phyloP scores from a whole-genome alignment of 768 basidiomycete genomes.

The Antrodiella citrinella region DNA sequence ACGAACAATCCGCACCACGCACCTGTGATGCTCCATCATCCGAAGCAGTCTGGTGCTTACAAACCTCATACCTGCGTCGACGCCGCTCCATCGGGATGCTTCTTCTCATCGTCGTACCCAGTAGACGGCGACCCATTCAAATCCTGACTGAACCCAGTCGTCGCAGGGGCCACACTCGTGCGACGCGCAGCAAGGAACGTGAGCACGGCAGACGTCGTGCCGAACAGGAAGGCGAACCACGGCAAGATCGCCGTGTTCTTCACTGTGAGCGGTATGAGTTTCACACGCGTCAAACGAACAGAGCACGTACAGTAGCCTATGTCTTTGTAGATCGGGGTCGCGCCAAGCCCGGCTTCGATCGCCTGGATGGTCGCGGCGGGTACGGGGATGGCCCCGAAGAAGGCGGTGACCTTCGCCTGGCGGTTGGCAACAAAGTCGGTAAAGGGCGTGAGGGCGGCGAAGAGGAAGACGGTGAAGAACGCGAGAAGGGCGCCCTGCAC shows the following conservation, averaged over 20 bases:
- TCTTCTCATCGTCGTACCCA: not conserved
- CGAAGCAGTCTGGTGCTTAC: no score
- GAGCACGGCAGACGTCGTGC: slow-evolving; percentile 27
- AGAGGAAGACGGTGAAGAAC: slow-evolving; percentile 38
- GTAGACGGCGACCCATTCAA: not conserved
- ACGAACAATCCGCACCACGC: no score
- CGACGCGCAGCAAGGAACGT: slow-evolving; percentile 24
- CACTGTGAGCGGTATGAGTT: no score
- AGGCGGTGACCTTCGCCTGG: slow-evolving; percentile 36
- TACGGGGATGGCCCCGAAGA: slow-evolving; percentile 29
- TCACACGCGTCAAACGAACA: not conserved
- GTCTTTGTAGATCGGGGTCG: slow-evolving; percentile 35
- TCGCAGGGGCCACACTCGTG: slow-evolving; percentile 1
- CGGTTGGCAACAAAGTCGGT: slow-evolving; percentile 38
- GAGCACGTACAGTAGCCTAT: slow-evolving; percentile 38
- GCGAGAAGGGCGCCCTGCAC: slow-evolving; percentile 31
- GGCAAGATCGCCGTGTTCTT: slow-evolving; percentile 40
- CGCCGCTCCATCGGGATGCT: not conserved
- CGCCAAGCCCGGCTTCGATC: slow-evolving; percentile 29
- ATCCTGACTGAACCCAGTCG: not conserved
- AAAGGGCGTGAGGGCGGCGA: slow-evolving; percentile 41
- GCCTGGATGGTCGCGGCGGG: slow-evolving; percentile 29
- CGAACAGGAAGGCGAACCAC: slow-evolving; percentile 42
- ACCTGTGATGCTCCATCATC: no score
- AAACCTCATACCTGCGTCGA: not conserved